Base-by-base conservation (phyloP, 2,329 filamentous ascomycete genomes). In the Stemphylium vesicarium region DNA sequence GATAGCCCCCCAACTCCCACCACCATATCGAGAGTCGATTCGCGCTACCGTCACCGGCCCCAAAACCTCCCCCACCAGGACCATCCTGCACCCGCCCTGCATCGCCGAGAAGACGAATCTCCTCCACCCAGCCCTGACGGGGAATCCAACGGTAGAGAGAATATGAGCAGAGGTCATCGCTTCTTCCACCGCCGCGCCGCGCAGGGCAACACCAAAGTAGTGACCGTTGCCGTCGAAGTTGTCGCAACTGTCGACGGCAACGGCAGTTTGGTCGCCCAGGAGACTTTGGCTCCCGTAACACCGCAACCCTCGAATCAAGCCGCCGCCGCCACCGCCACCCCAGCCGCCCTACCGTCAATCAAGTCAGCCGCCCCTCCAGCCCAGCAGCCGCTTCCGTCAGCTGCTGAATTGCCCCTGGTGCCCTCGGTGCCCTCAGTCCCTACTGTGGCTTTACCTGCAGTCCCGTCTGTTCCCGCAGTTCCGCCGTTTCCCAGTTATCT, bases 401-500 rank as follows among this genome's bases (percentile, higher is more conserved):
- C 16, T 7, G 44, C 40, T 36, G 16, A 18, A 9, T 29, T 54
- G 45, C 53, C 60, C 10, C 49, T 39, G 7, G 44, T 39, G 10
- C 44, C 55, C 18, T 41, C 46, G n/a, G 29, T 59, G 16, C 52
- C 56, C 1, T 26, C 52, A 9, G 56, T 65, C 5, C 63, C 62
- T 8, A 26, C 64, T 16, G 58, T 68, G 18, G 37, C 48, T 9
- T 26, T 22, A 20, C 38, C 41, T 36, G 54, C 31, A 5, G 57
- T 66, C 20, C 47, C 66, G 9, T 43, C 55, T 11, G 71, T 73
- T 8, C 73, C 73, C 7, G 50, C 72, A 2, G 73, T 75, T 8
- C 72, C 72, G 31, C 56, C 69, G 11, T 77, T 75, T 47, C 74
- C 75, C 1, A 71, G 60, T 53, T 63, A 73, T 31, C 57, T 75